Evolutionary conservation across 495 filamentous ascomycete species (phyloP), one percentile per base, ranked within the genome.

Genomic region (Rhypophila decipiens): DNA sequence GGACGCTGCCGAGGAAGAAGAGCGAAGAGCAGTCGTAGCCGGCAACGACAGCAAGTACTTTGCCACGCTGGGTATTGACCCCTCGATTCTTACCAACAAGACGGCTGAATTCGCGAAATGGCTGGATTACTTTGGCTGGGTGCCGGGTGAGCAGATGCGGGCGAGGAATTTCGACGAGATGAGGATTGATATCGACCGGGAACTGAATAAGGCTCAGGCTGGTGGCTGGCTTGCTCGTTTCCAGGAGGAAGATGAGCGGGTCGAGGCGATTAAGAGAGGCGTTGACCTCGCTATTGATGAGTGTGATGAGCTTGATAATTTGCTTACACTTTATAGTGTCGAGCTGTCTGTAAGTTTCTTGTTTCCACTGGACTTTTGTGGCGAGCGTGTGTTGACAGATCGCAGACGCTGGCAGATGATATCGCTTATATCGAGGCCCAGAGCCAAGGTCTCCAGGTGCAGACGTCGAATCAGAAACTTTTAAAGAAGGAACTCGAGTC

Each of bases 361-460:
- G 0, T 9, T 20, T 5, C 35, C 5, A 34, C 9, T 24, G 18
- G 27, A 44, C 9, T 18, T 23, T 5, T 5, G 27, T n/a, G n/a
- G n/a, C n/a, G n/a, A n/a, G n/a, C n/a, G n/a, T n/a, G n/a, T n/a
- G 36, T 31, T 13, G 12, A 10, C 1, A 18, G 34, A 3, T 39
- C 23, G 15, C 49, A 95, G 87, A 97, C 88, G 38, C 74, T 98
- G 2, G 87, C 90, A 45, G 90, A 96, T 27, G 93, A 98, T 66
- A 89, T 98, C 37, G 82, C 90, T 5, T 96, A 91, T 59, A 96
- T 98, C 42, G 93, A 98, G 70, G 88, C 94, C 8, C 93, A 97
- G 61, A 89, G 87, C 4, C 90, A 97, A 68, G 94, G 93, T 67
- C 66, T 98, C 19, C 94, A 97, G 58, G 90, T 98, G 17, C 91